These are phyloP conservation scores for Ormosia emarginata DNA, from an alignment of 306 rosid genomes.

Conservation along the genomic window DNA sequence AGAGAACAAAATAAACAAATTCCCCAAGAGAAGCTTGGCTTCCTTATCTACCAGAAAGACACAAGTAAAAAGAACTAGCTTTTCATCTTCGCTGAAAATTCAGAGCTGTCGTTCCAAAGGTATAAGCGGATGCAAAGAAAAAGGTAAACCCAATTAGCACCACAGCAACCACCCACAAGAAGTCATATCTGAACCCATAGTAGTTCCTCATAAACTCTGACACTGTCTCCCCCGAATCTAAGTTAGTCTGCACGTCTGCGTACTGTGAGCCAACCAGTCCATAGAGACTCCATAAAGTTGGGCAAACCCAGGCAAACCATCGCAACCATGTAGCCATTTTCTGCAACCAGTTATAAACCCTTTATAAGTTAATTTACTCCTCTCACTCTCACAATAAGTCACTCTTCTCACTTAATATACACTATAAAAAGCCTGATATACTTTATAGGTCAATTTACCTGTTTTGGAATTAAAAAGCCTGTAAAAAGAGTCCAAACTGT, in stretches of 20 bases:
- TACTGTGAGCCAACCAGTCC: slow-evolving; percentile 35
- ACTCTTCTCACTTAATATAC: neutral
- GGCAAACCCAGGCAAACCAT: slow-evolving; percentile 39
- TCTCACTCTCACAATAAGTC: neutral
- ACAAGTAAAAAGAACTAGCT: neutral
- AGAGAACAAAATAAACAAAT: neutral
- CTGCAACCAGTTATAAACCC: slow-evolving; percentile 10
- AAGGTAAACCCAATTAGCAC: slow-evolving; percentile 20
- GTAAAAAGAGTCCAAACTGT: slow-evolving; percentile 26
- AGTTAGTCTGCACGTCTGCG: slow-evolving; percentile 27
- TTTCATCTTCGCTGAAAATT: slow-evolving; percentile 37
- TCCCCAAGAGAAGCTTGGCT: neutral
- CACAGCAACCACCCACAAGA: slow-evolving; percentile 26
- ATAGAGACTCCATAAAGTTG: slow-evolving; percentile 34
- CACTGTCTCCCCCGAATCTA: slow-evolving; percentile 37
- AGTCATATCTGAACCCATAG: slow-evolving; percentile 27
- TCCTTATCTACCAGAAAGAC: neutral
- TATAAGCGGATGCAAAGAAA: slow-evolving; percentile 12
- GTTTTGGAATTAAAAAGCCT: slow-evolving; percentile 35
- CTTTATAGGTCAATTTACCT: neutral
- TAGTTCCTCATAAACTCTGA: slow-evolving; percentile 24
- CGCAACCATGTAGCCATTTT: slow-evolving; percentile 32
- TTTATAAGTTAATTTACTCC: neutral
- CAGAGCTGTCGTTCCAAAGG: neutral
- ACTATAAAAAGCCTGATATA: neutral